Conservation (phyloP, 1,139 yeast genomes). For the Yamadazyma sp. region DNA sequence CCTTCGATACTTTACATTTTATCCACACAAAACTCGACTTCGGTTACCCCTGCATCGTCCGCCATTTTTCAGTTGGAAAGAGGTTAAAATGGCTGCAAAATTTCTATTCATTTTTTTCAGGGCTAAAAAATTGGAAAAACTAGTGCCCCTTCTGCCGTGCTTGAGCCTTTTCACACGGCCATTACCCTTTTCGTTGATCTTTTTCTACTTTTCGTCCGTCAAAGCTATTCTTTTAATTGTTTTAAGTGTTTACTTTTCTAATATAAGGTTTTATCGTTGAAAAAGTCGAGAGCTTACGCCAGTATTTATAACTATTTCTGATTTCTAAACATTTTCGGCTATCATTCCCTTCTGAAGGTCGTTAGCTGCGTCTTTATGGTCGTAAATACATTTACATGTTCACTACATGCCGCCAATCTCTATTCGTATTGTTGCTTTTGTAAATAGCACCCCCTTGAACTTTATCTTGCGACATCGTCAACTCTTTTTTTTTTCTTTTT, state of each 20-base stretch:
- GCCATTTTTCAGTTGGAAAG: background rate
- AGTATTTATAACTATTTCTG: too few species aligned
- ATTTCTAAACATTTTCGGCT: too few species aligned
- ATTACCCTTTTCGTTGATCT: background rate
- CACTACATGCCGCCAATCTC: background rate
- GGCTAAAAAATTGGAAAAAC: too few species aligned
- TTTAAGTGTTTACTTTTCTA: too few species aligned
- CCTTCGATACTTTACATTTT: too few species aligned
- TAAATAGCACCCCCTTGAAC: background rate
- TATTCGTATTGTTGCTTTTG: constrained; percentile 1
- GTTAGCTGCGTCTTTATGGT: too few species aligned
- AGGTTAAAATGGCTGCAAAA: constrained; percentile 3
- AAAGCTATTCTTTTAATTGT: too few species aligned
- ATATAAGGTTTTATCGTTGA: background rate
- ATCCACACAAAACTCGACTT: background rate
- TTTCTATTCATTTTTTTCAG: background rate
- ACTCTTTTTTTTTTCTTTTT: background rate
- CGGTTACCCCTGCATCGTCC: background rate
- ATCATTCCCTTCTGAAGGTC: too few species aligned
- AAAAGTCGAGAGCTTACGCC: background rate
- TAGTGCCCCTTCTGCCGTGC: too few species aligned
- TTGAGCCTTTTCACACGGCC: background rate
- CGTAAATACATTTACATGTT: background rate
- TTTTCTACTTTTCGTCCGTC: background rate
- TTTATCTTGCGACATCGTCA: constrained; percentile 1